These are phyloP conservation scores for Yamadazyma sp. DNA, from an alignment of 1,139 yeast species.

Conservation along the genomic window DNA sequence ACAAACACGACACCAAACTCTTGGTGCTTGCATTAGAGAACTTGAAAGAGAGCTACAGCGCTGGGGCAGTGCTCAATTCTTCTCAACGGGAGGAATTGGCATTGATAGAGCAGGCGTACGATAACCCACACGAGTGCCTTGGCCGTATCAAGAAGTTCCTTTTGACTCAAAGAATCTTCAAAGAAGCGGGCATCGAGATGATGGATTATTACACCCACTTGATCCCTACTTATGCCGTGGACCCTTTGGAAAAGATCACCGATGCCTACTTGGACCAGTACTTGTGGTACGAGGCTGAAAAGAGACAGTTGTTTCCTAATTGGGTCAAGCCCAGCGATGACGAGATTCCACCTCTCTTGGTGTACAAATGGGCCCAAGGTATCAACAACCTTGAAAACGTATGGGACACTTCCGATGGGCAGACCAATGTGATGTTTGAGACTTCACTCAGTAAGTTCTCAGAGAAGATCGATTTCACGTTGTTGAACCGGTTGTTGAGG, in stretches of 20 bases:
- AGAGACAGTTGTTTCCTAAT: constrained; percentile 83
- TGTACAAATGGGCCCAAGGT: constrained; percentile 96
- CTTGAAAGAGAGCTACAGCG: constrained; percentile 76
- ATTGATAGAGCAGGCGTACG: constrained; percentile 92
- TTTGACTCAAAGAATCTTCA: constrained; percentile 87
- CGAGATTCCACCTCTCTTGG: constrained; percentile 88
- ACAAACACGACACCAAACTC: constrained; percentile 90
- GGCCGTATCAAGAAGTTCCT: constrained; percentile 80
- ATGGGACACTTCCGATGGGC: constrained; percentile 78
- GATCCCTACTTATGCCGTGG: constrained; percentile 83
- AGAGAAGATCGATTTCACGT: constrained; percentile 85
- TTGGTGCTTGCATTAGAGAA: constrained; percentile 87
- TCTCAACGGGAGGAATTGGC: constrained; percentile 91
- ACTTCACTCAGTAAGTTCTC: constrained; percentile 68
- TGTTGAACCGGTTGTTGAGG: constrained; percentile 77
- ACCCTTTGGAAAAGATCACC: constrained; percentile 91
- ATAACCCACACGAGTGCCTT: constrained; percentile 91
- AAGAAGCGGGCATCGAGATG: constrained; percentile 86
- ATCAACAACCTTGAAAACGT: constrained; percentile 74
- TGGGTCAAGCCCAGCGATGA: constrained; percentile 97
- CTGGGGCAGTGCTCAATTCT: constrained; percentile 83
- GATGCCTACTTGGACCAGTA: constrained; percentile 97
- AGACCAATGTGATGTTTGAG: constrained; percentile 82
- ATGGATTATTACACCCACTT: constrained; percentile 86
- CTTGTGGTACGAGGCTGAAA: constrained; percentile 93